Conservation (phyloP, 2,329 filamentous ascomycete genomes). For the Phaeoacremonium minimum region DNA sequence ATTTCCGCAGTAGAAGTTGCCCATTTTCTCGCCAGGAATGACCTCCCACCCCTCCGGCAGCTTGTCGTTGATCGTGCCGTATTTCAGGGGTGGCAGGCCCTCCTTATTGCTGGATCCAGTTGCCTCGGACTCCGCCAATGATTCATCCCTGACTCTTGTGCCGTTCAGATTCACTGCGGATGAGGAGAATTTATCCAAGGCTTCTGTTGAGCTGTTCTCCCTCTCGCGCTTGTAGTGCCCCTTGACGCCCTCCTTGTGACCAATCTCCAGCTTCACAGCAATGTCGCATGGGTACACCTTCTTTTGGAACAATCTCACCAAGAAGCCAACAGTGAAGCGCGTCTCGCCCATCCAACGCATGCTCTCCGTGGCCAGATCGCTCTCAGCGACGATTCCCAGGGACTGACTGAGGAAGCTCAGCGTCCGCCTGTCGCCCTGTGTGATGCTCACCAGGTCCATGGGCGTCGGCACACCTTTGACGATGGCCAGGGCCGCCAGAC, state of each 20-base stretch:
- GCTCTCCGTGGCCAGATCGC: constrained; percentile 84
- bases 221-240: constrained; percentile 59
- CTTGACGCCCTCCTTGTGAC: constrained; percentile 69
- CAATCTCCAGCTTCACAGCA: constrained; percentile 76
- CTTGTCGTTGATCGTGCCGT: constrained; percentile 74
- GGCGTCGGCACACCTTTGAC: constrained; percentile 84
- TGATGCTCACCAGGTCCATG: constrained; percentile 82
- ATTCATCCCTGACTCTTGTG: background rate
- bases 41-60: constrained; percentile 75
- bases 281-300: constrained; percentile 86
- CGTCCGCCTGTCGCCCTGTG: constrained; percentile 68
- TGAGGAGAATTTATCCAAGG: constrained; percentile 6
- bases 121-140: constrained; percentile 6
- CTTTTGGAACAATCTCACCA: constrained; percentile 71
- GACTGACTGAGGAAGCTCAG: constrained; percentile 90
- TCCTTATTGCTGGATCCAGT: constrained; percentile 25
- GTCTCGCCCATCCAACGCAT: constrained; percentile 88
- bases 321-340: constrained; percentile 80
- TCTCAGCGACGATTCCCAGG: constrained; percentile 85
- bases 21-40: constrained; percentile 70
- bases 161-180: constrained; percentile 11
- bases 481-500: constrained; percentile 73
- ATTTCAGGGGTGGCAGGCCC: constrained; percentile 69
- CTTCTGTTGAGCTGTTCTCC: constrained; percentile 4
- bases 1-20: constrained; percentile 93